Percentiles rank a stretch among this genome's conserved stretches.
Conservation (phyloP, 768 basidiomycete genomes). For the Agaricus sinodeliciosus region DNA sequence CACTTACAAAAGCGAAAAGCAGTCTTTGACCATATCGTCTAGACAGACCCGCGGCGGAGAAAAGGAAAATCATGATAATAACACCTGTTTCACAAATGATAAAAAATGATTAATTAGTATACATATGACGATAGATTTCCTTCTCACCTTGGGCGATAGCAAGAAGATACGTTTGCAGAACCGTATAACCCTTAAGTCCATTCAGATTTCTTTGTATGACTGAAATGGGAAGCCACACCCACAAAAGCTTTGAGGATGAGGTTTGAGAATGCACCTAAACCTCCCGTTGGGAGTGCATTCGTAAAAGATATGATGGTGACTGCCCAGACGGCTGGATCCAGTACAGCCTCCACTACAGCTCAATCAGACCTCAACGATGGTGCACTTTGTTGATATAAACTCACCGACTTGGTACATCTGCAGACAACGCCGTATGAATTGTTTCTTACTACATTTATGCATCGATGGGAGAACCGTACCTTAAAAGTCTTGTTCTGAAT, state of each 20-base stretch:
- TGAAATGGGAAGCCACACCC: constrained; percentile 8
- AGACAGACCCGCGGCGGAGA: constrained; percentile 35
- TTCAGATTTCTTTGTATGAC: not conserved
- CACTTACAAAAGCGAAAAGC: constrained; percentile 34
- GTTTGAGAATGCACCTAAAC: constrained; percentile 46
- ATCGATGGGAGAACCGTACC: constrained; percentile 9
- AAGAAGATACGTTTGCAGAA: constrained; percentile 45
- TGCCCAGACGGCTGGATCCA: constrained; percentile 40
- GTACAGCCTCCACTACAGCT: constrained; percentile 32
- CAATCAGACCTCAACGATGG: not conserved
- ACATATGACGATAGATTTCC: too few relatives aligned
- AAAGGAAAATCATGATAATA: constrained; percentile 37
- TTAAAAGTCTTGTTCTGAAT: constrained; percentile 48
- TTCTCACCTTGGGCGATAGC: constrained; percentile 34
- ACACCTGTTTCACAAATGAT: constrained; percentile 16
- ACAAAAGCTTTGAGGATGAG: constrained; percentile 43
- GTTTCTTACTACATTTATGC: not conserved
- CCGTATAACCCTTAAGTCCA: constrained; percentile 33
- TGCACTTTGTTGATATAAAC: not conserved
- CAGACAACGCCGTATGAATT: not conserved
- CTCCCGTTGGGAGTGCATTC: constrained; percentile 40
- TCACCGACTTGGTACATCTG: constrained; percentile 27
- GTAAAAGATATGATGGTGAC: constrained; percentile 41
- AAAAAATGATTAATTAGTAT: not conserved
- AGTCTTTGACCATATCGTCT: constrained; percentile 38